phyloP scores from a whole-genome alignment of 1,284 basidiomycete species.

The Agaricales sp. region DNA sequence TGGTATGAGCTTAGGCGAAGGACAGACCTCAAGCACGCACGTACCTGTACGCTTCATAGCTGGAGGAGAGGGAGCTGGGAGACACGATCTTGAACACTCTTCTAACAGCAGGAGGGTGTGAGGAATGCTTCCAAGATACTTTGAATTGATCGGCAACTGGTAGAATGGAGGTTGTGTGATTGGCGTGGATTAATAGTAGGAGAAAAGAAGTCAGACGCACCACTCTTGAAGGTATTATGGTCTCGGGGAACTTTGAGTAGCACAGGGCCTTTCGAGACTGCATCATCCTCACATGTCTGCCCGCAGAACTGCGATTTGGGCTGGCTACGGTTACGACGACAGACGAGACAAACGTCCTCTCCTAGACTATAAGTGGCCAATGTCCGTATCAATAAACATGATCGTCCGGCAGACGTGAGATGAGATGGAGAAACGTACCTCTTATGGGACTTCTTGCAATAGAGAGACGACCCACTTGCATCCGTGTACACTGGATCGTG shows the following conservation, averaged over 20 bases:
- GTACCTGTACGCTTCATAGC: slow-evolving; percentile 50
- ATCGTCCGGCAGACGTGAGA: not conserved
- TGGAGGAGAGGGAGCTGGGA: slow-evolving; percentile 31
- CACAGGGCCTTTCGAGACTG: slow-evolving; percentile 38
- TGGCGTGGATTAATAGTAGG: not conserved
- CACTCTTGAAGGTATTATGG: slow-evolving; percentile 51
- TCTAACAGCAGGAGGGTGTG: slow-evolving; percentile 39
- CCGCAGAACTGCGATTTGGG: slow-evolving; percentile 47
- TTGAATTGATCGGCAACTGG: slow-evolving; percentile 56
- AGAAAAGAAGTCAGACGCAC: slow-evolving; percentile 23
- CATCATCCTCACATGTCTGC: slow-evolving; percentile 38
- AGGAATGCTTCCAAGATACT: slow-evolving; percentile 53
- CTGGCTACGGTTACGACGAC: slow-evolving; percentile 41
- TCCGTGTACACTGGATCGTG: not conserved
- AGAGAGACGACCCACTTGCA: not conserved
- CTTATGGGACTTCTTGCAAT: slow-evolving; percentile 1
- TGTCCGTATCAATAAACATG: not conserved
- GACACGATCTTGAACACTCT: slow-evolving; percentile 51
- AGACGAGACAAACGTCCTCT: slow-evolving; percentile 46
- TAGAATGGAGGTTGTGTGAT: slow-evolving; percentile 6
- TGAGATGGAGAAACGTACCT: not conserved
- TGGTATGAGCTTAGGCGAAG: slow-evolving; percentile 4
- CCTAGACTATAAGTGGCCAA: slow-evolving; percentile 21
- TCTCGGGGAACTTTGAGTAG: slow-evolving; percentile 47
- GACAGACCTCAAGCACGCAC: slow-evolving; percentile 8